A percentile compares a stretch with the other conserved stretches of the same genome.
These are phyloP conservation scores for Trichosphaerium sp. DNA, from an alignment of 78 protist genomes.

Conservation along the genomic window DNA sequence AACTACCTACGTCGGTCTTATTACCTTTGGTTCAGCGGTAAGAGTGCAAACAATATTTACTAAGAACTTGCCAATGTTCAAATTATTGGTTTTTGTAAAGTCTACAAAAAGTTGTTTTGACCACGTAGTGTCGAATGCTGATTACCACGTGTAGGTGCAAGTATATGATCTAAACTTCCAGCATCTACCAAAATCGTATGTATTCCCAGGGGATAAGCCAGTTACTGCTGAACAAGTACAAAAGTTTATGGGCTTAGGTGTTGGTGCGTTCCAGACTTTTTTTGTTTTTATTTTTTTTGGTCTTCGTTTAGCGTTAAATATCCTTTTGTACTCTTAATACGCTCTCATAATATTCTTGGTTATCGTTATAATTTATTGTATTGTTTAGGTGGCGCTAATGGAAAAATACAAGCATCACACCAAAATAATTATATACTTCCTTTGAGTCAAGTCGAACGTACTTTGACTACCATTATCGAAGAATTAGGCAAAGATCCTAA, in stretches of 20 bases:
- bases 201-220: conserved; percentile 78
- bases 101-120: no score
- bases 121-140: no score
- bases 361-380: no score
- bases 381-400: no score
- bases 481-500: conserved; percentile 85
- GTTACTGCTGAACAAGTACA: conserved; percentile 16
- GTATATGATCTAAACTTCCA: conserved; percentile 74
- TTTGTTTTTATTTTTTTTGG: background rate
- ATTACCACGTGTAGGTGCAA: conserved; percentile 32
- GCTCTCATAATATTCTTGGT: no score
- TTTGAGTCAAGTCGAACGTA: conserved; percentile 67
- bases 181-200: conserved; percentile 67
- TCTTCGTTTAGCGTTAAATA: no score
- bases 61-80: background rate
- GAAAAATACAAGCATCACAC: no score
- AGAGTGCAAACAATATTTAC: background rate
- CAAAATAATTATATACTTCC: no score
- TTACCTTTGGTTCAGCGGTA: conserved; percentile 89
- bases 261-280: background rate
- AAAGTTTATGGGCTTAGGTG: conserved; percentile 50
- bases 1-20: conserved; percentile 80
- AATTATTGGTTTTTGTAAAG: background rate
- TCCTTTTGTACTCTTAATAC: no score
- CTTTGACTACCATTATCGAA: conserved; percentile 73